Conservation (phyloP, 192 early-diverging fungal species). For the Neocallimastix lanati region DNA sequence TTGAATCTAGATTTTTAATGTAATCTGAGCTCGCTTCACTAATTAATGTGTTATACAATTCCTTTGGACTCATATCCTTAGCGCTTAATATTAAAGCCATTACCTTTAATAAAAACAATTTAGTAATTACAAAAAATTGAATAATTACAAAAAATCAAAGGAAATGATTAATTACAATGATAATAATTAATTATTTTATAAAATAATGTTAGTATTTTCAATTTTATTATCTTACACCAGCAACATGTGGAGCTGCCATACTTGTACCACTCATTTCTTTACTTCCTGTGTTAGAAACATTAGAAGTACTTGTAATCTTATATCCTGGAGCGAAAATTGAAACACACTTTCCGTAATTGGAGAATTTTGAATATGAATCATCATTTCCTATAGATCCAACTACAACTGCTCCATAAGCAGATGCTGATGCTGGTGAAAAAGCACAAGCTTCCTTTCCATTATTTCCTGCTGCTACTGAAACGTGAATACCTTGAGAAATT, state of each 20-base stretch:
- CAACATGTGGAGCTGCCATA: background rate
- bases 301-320: conserved; percentile 12
- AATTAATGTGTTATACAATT: background rate
- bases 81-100: background rate
- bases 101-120: background rate
- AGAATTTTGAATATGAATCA: background rate
- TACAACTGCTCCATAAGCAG: background rate
- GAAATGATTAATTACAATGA: no score
- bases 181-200: background rate
- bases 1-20: background rate
- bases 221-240: background rate
- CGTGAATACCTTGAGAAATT: background rate
- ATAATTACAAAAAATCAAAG: no score
- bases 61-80: background rate
- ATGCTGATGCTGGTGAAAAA: conserved; percentile 22
- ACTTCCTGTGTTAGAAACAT: background rate
- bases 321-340: conserved; percentile 40
- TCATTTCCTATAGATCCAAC: background rate
- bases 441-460: conserved; percentile 16
- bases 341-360: conserved; percentile 39
- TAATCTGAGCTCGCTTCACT: background rate
- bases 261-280: background rate
- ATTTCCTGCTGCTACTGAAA: conserved; percentile 4
- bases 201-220: background rate
- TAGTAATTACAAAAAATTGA: no score